Evolutionary conservation across 148 eudicot species (phyloP), one percentile per base, ranked within the genome.

Genomic region (Polygonum maritimum): DNA sequence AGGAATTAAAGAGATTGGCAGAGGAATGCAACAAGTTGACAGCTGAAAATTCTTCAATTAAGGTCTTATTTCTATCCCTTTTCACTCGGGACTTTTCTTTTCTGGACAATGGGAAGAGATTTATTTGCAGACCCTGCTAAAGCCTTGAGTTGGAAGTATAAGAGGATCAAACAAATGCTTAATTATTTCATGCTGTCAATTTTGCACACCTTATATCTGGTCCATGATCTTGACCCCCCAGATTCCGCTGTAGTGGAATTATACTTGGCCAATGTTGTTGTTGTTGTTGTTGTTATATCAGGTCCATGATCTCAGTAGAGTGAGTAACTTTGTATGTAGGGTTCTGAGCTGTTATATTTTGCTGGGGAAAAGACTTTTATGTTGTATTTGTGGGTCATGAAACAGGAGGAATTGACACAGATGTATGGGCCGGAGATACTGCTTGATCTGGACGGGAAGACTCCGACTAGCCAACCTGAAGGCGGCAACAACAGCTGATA

Each of bases 1-100:
- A 89, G 31, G 97, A 93, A 83, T 76, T 93, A 72, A 81, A 82
- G 75, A 91, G 85, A 82, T 80, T 93, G 54, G 83, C 92, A 1
- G 88, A 84, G 62, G 94, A 89, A 80, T 93, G 98, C 74, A 81
- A 81, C 83, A 88, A 91, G 80, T 79, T 93, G 63, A 80, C 92
- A n/a, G 83, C 92, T 21, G 94, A 89, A 82, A 93, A 91, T 73
- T 65, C 80, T 49, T 84, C 84, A 71, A 89, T 93, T 31, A 88
- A 93, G 98, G 98, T 93, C 14, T 60, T 44, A 47, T 71, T 33
- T 13, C 11, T 11, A 26, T 7, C 1, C 12, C 58, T 36, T 38
- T 40, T 33, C 31, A 69, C 19, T 44, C 45, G 19, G 36, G 13
- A 26, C 31, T 26, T 26, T 26, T 26, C 31, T 26, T 26, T 26